A percentile compares a stretch with the other conserved stretches of the same genome.
These are phyloP conservation scores for Cryphonectria naterciae DNA, from an alignment of 2,329 filamentous ascomycete species.

Conservation along the genomic window DNA sequence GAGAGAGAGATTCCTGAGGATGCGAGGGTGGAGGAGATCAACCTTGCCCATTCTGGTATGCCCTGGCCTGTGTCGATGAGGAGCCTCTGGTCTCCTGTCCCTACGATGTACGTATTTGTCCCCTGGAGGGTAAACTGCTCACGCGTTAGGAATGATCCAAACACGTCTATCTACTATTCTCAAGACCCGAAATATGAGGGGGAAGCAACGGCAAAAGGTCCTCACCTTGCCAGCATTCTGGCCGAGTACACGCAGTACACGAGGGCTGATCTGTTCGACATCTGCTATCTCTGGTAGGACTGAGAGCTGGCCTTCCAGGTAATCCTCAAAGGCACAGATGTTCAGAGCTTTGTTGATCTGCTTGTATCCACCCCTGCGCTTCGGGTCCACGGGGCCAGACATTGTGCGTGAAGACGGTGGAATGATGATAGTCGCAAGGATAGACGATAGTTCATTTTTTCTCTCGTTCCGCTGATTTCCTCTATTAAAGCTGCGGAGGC, in stretches of 20 bases:
- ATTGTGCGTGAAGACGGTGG: neutral
- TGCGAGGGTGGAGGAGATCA: slow-evolving; percentile 40
- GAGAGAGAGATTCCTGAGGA: slow-evolving; percentile 37
- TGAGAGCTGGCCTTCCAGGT: slow-evolving; percentile 45
- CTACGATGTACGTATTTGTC: slow-evolving; percentile 81
- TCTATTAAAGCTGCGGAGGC: neutral
- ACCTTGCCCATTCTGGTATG: slow-evolving; percentile 58
- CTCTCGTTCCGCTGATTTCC: neutral
- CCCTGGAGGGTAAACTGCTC: slow-evolving; percentile 59
- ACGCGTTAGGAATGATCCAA: neutral
- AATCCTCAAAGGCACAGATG: slow-evolving; percentile 52
- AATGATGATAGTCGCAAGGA: neutral
- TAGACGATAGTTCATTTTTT: neutral
- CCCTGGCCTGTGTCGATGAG: slow-evolving; percentile 77
- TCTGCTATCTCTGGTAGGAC: slow-evolving; percentile 42
- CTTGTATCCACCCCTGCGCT: slow-evolving; percentile 41
- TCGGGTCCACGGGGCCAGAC: neutral
- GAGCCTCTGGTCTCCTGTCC: slow-evolving; percentile 63
- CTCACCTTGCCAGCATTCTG: slow-evolving; percentile 48
- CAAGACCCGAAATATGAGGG: neutral
- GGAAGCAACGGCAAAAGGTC: neutral
- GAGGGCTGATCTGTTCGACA: slow-evolving; percentile 41
- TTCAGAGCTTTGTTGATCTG: slow-evolving; percentile 54
- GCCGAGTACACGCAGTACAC: slow-evolving; percentile 48
- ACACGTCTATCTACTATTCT: neutral